phyloP scores from a whole-genome alignment of 169 alveolate species.

The Plasmodium berghei region DNA sequence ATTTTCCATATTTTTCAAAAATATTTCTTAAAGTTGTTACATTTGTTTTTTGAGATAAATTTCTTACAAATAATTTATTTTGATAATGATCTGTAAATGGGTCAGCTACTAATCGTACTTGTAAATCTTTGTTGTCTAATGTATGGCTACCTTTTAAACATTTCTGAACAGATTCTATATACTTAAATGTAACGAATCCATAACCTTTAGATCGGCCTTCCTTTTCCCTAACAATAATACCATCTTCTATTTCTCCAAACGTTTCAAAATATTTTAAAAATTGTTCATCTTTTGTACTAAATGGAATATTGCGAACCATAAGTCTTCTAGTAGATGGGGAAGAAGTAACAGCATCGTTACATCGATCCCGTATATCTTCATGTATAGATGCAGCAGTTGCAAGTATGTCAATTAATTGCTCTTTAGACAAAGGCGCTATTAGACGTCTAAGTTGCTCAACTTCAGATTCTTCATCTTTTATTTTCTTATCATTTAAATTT shows the following conservation, averaged over 20 bases:
- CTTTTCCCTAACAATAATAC: slow-evolving; percentile 85
- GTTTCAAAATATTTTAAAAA: slow-evolving; percentile 78
- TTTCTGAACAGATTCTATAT: slow-evolving; percentile 81
- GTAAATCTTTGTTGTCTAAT: slow-evolving; percentile 79
- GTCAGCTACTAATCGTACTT: slow-evolving; percentile 82
- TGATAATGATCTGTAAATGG: slow-evolving; percentile 78
- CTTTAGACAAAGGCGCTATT: slow-evolving; percentile 83
- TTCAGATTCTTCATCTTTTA: slow-evolving; percentile 67
- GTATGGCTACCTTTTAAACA: slow-evolving; percentile 76
- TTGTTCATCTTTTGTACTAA: slow-evolving; percentile 82
- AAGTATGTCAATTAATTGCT: slow-evolving; percentile 84
- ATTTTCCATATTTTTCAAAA: slow-evolving; percentile 80
- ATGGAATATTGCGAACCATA: slow-evolving; percentile 85
- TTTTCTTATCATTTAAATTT: slow-evolving; percentile 7
- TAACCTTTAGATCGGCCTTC: slow-evolving; percentile 88
- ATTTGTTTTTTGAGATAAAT: slow-evolving; percentile 81
- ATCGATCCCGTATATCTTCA: slow-evolving; percentile 75
- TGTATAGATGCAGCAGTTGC: slow-evolving; percentile 80
- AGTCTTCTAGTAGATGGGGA: slow-evolving; percentile 84
- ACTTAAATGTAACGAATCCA: slow-evolving; percentile 87
- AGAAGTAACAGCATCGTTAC: slow-evolving; percentile 80
- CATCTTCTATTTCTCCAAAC: slow-evolving; percentile 86
- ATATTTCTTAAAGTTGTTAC: slow-evolving; percentile 76
- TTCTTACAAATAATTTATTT: slow-evolving; percentile 84
- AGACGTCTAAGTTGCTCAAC: slow-evolving; percentile 64